Evolutionary conservation across 1,284 basidiomycete species (phyloP), one percentile per base, ranked within the genome.

Genomic region (Entoloma clypeatum): DNA sequence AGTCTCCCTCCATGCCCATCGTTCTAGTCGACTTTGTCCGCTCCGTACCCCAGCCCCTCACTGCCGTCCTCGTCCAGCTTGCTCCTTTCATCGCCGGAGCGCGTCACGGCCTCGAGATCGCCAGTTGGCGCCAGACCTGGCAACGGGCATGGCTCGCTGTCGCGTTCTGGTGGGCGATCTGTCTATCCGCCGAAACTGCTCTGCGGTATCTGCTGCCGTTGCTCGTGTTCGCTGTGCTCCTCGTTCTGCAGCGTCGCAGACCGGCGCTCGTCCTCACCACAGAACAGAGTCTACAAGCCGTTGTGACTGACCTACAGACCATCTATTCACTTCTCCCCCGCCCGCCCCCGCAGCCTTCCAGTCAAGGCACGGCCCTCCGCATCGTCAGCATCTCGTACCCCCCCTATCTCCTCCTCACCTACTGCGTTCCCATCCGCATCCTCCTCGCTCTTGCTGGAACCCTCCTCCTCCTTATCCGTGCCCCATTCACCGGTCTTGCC

Each of bases 91-190:
- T 90, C 24, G 62, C 74, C 11, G 47, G 51, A 5, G 36, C 76
- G 7, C 68, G 79, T n/a, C 65, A 64, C 44, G 38, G 60, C 0
- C 56, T 75, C 2, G 77, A 89, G 56, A 62, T 86, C 0, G 24
- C 80, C 7, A 72, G 69, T 47, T 92, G 89, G 89, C 65, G 71
- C 31, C 62, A 71, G 0, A 60, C 67, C 7, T 78, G 77, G 68
- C 77, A 83, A 45, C 76, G 87, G 43, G 77, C 79, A 49, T 86
- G 77, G 69, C 72, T 91, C 2, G 60, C 76, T 0, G 60, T 93
- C 19, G 80, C 72, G 0, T 59, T 59, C 0, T 91, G 87, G 87
- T 93, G 89, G 86, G 74, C 74, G 0, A 23, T 80, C n/a, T 90
- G 86, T 62, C 66, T 92, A 27, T 69, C 82, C 18, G 65, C 76